Evolutionary conservation across 2,329 filamentous ascomycete species (phyloP), one percentile per base, ranked within the genome.

Genomic region (Fusarium brachygibbosum): DNA sequence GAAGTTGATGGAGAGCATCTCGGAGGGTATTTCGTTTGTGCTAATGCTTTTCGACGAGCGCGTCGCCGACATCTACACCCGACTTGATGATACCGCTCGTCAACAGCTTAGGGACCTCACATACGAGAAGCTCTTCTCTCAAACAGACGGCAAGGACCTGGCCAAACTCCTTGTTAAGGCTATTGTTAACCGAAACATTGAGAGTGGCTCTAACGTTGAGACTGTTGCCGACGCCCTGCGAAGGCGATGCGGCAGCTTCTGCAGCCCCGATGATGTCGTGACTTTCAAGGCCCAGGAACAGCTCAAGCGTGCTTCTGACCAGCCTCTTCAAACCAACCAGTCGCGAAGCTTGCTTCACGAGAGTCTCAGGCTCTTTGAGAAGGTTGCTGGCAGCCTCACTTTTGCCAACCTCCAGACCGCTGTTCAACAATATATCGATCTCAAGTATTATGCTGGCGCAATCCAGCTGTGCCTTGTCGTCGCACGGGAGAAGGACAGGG

Each of bases 281-380:
- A 95, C 98, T 72, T 99, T 99, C 89, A 98, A 97, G 80, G 96
- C 96, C 0, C 95, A 98, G 77, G 96, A 99, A 79, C 92, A 95
- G 74, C 83, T 98, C 54, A 97, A 97, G 83, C 88, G 93, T 71
- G 95, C 95, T 1, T 90, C 90, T 3, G 94, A 98, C 77, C 88
- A 92, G 48, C 88, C 90, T 12, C 83, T 86, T 6, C 93, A 94
- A 75, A 89, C 89, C 6, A 95, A 94, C 71, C 85, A 89, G 53
- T 93, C 92, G 8, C 89, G 94, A 34, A 90, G 90, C 44, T 82
- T 97, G 35, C 85, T 99, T 23, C 94, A 94, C 72, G 95, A 98
- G 78, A 98, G 94, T 79, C 80, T 98, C 72, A 88, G 90, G 54
- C 84, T 98, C 17, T 98, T 98, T 79, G 88, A 94, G 77, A 91